Percentiles rank a stretch among this genome's conserved stretches.
Conservation (phyloP, 306 rosid genomes). For the Oemleria cerasiformis region DNA sequence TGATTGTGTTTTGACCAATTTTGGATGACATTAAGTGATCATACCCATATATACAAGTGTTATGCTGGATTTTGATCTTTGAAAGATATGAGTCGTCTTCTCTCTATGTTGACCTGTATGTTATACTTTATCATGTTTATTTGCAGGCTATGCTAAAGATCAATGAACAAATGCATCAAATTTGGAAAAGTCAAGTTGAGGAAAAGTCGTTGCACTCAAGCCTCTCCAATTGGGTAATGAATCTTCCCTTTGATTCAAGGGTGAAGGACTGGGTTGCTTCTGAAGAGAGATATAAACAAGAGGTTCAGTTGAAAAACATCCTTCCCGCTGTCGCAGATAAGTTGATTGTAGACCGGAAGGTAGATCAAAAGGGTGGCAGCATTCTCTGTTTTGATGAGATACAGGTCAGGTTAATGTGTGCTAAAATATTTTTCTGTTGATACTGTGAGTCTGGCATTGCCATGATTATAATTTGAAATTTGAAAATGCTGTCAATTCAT, state of each 20-base stretch:
- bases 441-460: not conserved
- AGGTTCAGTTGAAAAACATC: conserved; percentile 80
- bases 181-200: conserved; percentile 78
- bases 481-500: not conserved
- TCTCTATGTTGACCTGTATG: conserved; percentile 13
- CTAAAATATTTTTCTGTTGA: not conserved
- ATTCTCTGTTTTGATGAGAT: conserved; percentile 96
- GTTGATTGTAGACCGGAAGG: conserved; percentile 59
- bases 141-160: conserved; percentile 95
- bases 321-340: conserved; percentile 91
- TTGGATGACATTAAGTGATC: conserved; percentile 2
- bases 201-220: conserved; percentile 68
- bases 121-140: not conserved
- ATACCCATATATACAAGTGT: conserved; percentile 16
- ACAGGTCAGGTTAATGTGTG: conserved; percentile 51
- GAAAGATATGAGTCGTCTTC: conserved; percentile 3
- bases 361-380: conserved; percentile 69
- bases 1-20: conserved; percentile 14
- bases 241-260: conserved; percentile 75
- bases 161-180: conserved; percentile 92
- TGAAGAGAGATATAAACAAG: conserved; percentile 87
- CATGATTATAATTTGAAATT: not conserved
- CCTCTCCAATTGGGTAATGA: conserved; percentile 81
- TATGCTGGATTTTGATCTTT: not conserved
- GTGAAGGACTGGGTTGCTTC: conserved; percentile 92